These are phyloP conservation scores for Nannizzia gypsea DNA, from an alignment of 2,329 filamentous ascomycete genomes.

Conservation along the genomic window DNA sequence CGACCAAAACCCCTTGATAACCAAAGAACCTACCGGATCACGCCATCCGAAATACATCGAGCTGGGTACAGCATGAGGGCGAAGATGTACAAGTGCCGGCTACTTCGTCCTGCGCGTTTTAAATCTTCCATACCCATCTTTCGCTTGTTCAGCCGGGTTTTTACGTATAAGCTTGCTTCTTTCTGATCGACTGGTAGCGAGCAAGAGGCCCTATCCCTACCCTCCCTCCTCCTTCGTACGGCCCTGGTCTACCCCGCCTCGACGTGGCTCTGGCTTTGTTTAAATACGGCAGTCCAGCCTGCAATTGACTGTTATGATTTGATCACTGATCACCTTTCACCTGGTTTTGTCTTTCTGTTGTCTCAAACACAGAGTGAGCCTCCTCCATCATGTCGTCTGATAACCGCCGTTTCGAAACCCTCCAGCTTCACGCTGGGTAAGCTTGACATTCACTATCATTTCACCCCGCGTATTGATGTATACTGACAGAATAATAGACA, in stretches of 20 bases:
- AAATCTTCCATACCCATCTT: neutral
- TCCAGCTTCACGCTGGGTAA: conserved; percentile 76
- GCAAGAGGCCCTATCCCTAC: neutral
- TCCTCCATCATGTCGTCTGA: conserved; percentile 4
- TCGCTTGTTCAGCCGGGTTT: no score
- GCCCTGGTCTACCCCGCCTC: conserved; percentile 2
- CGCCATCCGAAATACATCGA: neutral
- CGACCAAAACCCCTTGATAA: neutral
- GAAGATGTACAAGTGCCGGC: neutral
- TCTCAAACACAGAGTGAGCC: neutral
- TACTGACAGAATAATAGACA: conserved; percentile 44
- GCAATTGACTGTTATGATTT: neutral
- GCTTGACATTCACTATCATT: conserved; percentile 16
- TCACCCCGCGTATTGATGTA: neutral
- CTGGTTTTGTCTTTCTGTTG: neutral
- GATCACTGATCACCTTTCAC: neutral
- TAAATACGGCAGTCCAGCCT: neutral
- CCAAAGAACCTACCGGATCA: conserved; percentile 1
- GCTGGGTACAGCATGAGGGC: no score
- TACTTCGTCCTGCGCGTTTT: neutral
- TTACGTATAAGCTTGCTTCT: neutral
- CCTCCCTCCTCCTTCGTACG: neutral
- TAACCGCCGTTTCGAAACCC: conserved; percentile 58
- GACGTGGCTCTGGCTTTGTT: neutral
- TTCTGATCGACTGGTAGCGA: neutral